These are phyloP conservation scores for Lactifluus piperatus DNA, from an alignment of 768 basidiomycete species.

Conservation along the genomic window DNA sequence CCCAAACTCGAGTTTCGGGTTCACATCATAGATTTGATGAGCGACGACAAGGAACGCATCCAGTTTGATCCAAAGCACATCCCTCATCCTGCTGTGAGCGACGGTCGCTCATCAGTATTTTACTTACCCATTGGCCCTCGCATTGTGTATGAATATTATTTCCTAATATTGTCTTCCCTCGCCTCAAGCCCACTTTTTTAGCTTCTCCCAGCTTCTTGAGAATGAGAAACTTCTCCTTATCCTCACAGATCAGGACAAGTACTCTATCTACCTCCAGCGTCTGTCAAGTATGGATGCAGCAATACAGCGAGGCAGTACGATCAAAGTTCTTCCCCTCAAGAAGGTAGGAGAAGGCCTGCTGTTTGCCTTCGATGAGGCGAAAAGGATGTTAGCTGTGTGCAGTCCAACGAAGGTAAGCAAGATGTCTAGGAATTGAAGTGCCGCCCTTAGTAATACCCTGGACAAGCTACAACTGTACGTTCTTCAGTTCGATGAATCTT, in stretches of 20 bases:
- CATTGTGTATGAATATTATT: not conserved
- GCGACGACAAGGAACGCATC: constrained; percentile 6
- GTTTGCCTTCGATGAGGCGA: constrained; percentile 45
- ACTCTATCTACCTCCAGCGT: constrained; percentile 6
- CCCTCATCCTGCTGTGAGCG: not conserved
- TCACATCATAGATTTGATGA: not conserved
- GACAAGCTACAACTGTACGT: constrained; percentile 33
- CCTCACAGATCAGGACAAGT: not conserved
- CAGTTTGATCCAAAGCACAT: not conserved
- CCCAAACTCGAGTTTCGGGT: not conserved
- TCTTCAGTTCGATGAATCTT: constrained; percentile 40
- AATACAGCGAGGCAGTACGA: not conserved
- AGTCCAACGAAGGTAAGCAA: constrained; percentile 32
- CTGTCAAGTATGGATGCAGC: not conserved
- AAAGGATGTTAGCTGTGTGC: constrained; percentile 41
- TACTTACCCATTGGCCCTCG: not conserved
- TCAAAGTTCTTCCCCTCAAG: constrained; percentile 30
- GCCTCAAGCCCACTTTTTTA: not conserved
- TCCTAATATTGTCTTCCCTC: too few species aligned
- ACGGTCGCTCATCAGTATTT: not conserved
- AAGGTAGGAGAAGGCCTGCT: constrained; percentile 38
- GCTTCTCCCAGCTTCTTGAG: constrained; percentile 11
- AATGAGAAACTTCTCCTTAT: constrained; percentile 12
- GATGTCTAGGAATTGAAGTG: not conserved
- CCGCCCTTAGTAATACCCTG: not conserved